Evolutionary conservation across 441 rosid species (phyloP), one percentile per base, ranked within the genome.

Genomic region (Erodium chrysanthum): DNA sequence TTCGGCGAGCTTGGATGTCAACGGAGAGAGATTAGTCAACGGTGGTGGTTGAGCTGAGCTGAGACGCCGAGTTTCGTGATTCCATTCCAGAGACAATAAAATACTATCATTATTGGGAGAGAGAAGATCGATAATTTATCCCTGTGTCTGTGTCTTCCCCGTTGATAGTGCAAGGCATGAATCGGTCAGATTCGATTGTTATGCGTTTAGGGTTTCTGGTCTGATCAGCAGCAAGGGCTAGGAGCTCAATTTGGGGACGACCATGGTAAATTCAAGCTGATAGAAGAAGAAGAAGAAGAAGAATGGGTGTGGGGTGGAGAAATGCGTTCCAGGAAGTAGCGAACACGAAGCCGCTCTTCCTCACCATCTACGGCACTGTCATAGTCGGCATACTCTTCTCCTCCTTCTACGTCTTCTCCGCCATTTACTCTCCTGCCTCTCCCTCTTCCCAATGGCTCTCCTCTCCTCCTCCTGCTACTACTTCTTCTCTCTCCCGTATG

Each of bases 361-460:
- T 87, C 66, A 85, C 97, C 68, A 82, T 95, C 78, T 95, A 95
- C 74, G 84, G 86, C 29, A 82, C 97, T 12, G 95, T 91, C 59
- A 66, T 91, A 67, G 72, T 86, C n/a, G 97, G 97, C 20, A 80
- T 85, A 27, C 69, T 90, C 70, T 80, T 95, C 71, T 90, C 97
- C 22, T 79, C 96, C 33, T 81, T 90, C 66, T 95, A 83, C 73
- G 91, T 95, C 69, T 87, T 88, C 84, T 87, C 97, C 25, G 91
- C 97, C 20, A 71, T 90, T 73, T 83, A 83, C 82, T 82, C 99
- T 56, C 77, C 89, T 68, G 10, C 80, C 70, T 75, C 73, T 63
- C 68, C 69, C 58, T 54, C 82, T 14, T 14, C 64, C 5, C 64
- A 59, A 12, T 59, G 64, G 35, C 71, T 21, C 87, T 50, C 61